phyloP scores from a whole-genome alignment of 2,329 filamentous ascomycete species.

The Lachnellula willkommii region DNA sequence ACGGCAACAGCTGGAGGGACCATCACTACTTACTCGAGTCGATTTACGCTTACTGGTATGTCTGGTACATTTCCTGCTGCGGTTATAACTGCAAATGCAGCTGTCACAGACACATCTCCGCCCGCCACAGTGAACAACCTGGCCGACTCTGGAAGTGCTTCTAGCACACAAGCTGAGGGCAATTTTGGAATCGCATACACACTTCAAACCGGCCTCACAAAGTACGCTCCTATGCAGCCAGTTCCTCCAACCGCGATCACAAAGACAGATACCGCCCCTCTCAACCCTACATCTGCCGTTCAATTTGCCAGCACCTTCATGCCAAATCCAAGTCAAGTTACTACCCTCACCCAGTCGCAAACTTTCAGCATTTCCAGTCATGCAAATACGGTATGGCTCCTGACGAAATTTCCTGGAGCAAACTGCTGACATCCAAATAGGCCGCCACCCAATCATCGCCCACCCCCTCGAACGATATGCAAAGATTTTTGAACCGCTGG shows the following conservation, averaged over 20 bases:
- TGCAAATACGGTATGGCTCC: slow-evolving; percentile 32
- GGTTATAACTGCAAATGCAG: slow-evolving; percentile 33
- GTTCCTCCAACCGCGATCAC: slow-evolving; percentile 35
- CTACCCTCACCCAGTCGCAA: slow-evolving; percentile 34
- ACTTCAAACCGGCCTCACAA: slow-evolving; percentile 33
- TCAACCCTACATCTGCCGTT: slow-evolving; percentile 34
- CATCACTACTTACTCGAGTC: slow-evolving; percentile 54
- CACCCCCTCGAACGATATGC: slow-evolving; percentile 29
- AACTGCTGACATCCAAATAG: slow-evolving; percentile 19
- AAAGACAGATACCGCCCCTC: slow-evolving; percentile 33
- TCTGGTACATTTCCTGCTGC: slow-evolving; percentile 49
- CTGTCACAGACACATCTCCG: slow-evolving; percentile 35
- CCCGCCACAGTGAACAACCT: slow-evolving; percentile 27
- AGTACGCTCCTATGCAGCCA: slow-evolving; percentile 38
- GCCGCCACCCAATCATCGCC: slow-evolving; percentile 29
- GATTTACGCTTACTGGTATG: slow-evolving; percentile 62
- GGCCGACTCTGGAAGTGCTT: slow-evolving; percentile 5
- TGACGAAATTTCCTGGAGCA: neutral
- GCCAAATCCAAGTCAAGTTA: slow-evolving; percentile 27
- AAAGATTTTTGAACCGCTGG: slow-evolving; percentile 35
- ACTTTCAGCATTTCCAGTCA: slow-evolving; percentile 33
- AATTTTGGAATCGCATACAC: slow-evolving; percentile 30
- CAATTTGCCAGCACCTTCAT: slow-evolving; percentile 31
- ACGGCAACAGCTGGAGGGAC: slow-evolving; percentile 48
- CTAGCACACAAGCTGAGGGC: slow-evolving; percentile 12